Conservation (phyloP, 2,329 filamentous ascomycete genomes). For the Colletotrichum plurivorum region DNA sequence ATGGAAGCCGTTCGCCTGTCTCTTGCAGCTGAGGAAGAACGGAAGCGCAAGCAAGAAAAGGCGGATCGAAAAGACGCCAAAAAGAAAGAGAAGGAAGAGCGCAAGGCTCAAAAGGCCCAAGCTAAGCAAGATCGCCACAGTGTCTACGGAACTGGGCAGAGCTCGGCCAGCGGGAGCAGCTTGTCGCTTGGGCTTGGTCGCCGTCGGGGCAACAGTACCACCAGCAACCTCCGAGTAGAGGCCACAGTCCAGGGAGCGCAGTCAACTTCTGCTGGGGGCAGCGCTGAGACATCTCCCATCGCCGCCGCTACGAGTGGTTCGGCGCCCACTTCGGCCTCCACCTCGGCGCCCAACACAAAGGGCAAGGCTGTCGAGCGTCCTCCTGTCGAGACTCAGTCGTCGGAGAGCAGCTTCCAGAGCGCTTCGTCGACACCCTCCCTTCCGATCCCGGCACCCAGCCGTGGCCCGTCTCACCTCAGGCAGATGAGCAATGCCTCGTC, state of each 20-base stretch:
- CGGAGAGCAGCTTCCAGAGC: constrained; percentile 37
- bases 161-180: constrained; percentile 73
- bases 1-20: constrained; percentile 95
- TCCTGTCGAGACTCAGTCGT: constrained; percentile 44
- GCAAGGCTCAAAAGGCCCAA: constrained; percentile 76
- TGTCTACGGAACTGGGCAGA: constrained; percentile 57
- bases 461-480: constrained; percentile 79
- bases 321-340: constrained; percentile 50
- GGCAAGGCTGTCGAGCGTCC: constrained; percentile 78
- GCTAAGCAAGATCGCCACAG: constrained; percentile 58
- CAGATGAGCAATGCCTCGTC: constrained; percentile 92
- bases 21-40: constrained; percentile 92
- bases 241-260: constrained; percentile 62
- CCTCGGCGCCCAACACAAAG: constrained; percentile 64
- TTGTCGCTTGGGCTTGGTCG: constrained; percentile 73
- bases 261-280: constrained; percentile 26
- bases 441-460: constrained; percentile 64
- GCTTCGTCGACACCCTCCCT: constrained; percentile 55
- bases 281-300: constrained; percentile 44
- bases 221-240: constrained; percentile 73
- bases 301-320: constrained; percentile 49
- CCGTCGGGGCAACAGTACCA: constrained; percentile 70
- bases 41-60: constrained; percentile 88
- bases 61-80: constrained; percentile 87
- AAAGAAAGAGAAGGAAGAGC: constrained; percentile 86